phyloP scores from a whole-genome alignment of 2,329 filamentous ascomycete species.

The Cercospora zeae-maydis region DNA sequence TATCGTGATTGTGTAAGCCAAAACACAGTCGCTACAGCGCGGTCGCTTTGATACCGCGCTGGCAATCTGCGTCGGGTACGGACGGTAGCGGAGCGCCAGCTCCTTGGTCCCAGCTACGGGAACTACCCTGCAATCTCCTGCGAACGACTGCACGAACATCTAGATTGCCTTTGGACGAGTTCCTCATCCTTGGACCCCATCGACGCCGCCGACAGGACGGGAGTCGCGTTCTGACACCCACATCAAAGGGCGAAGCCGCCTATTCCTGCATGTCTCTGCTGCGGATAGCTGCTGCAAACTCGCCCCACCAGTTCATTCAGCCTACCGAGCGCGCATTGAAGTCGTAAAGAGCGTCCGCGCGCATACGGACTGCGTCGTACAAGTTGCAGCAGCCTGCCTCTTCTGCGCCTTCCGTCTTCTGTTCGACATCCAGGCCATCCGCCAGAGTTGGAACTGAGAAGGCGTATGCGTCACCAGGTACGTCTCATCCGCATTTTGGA shows the following conservation, averaged over 20 bases:
- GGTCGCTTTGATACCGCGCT: slow-evolving; percentile 30
- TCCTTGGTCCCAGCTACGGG: slow-evolving; percentile 32
- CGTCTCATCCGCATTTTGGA: slow-evolving; percentile 23
- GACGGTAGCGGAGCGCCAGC: slow-evolving; percentile 35
- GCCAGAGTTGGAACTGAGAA: slow-evolving; percentile 31
- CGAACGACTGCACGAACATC: slow-evolving; percentile 36
- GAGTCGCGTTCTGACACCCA: slow-evolving; percentile 27
- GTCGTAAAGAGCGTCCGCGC: slow-evolving; percentile 18
- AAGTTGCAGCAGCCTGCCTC: slow-evolving; percentile 34
- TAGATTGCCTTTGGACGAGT: slow-evolving; percentile 23
- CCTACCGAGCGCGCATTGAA: slow-evolving; percentile 20
- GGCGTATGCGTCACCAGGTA: slow-evolving; percentile 37
- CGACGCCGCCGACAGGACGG: slow-evolving; percentile 19
- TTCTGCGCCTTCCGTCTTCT: slow-evolving; percentile 20
- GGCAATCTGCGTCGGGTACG: slow-evolving; percentile 30
- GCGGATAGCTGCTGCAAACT: slow-evolving; percentile 34
- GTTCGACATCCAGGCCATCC: slow-evolving; percentile 26
- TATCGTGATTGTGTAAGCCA: slow-evolving; percentile 24
- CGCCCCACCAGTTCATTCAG: slow-evolving; percentile 26
- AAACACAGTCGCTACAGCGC: slow-evolving; percentile 30
- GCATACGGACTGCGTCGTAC: slow-evolving; percentile 34
- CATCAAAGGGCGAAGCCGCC: slow-evolving; percentile 29
- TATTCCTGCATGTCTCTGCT: slow-evolving; percentile 34
- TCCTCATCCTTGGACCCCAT: slow-evolving; percentile 24
- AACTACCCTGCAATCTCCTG: slow-evolving; percentile 39